Conservation (phyloP, 2,329 filamentous ascomycete genomes). For the Pseudogymnoascus sp. region DNA sequence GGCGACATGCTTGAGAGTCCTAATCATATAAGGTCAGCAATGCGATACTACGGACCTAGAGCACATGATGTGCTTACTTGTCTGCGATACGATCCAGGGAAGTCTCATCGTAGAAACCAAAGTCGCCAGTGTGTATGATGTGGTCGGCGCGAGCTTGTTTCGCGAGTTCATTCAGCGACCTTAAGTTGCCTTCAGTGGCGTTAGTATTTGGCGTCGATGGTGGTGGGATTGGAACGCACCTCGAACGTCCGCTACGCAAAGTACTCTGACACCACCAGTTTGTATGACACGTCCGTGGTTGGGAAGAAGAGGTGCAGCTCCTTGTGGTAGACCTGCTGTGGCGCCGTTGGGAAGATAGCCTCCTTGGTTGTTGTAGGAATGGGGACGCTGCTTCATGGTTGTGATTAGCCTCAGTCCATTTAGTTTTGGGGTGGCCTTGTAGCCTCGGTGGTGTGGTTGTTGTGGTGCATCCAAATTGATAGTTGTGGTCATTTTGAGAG, state of each 20-base stretch:
- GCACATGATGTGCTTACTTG: slow-evolving; percentile 56
- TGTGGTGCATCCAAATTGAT: background rate
- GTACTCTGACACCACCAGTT: slow-evolving; percentile 56
- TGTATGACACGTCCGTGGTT: slow-evolving; percentile 62
- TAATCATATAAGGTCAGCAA: slow-evolving; percentile 33
- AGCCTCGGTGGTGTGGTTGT: background rate
- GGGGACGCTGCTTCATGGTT: slow-evolving; percentile 28
- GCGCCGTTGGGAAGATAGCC: slow-evolving; percentile 56
- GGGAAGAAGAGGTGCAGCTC: slow-evolving; percentile 56
- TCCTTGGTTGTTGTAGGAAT: slow-evolving; percentile 27
- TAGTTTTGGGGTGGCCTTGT: background rate
- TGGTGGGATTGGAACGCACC: slow-evolving; percentile 38
- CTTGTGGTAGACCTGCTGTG: slow-evolving; percentile 42
- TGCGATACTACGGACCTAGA: background rate
- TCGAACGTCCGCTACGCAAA: slow-evolving; percentile 67
- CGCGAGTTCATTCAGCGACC: slow-evolving; percentile 91
- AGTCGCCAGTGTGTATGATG: slow-evolving; percentile 98
- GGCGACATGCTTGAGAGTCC: slow-evolving; percentile 94
- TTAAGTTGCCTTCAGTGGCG: slow-evolving; percentile 66
- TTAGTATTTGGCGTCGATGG: slow-evolving; percentile 19
- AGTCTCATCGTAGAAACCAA: slow-evolving; percentile 96
- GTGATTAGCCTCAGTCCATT: slow-evolving; percentile 6
- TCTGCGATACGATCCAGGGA: slow-evolving; percentile 96
- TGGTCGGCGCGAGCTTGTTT: slow-evolving; percentile 92
- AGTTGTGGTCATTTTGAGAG: background rate